Conservation (phyloP, 176 grass and related monocot species). For the Bolboschoenus planiculmis region DNA sequence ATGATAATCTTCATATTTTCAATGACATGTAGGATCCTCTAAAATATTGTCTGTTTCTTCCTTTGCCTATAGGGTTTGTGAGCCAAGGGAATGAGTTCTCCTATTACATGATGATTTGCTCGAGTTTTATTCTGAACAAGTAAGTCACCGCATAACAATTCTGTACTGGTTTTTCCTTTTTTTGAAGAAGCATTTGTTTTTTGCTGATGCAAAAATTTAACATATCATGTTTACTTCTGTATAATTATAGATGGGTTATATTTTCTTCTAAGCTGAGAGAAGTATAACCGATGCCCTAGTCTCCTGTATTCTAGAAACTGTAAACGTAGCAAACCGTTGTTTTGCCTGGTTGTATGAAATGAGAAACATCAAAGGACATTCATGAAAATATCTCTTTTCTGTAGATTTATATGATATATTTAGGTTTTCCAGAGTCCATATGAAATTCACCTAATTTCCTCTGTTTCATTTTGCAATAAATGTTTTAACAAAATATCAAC, state of each 20-base stretch:
- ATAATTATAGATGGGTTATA: not conserved
- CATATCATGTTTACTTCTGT: not conserved
- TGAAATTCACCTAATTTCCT: not conserved
- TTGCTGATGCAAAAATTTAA: not conserved
- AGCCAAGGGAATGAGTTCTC: slow-evolving; percentile 99
- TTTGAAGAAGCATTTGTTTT: not conserved
- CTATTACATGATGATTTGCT: slow-evolving; percentile 99
- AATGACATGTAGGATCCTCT: not conserved
- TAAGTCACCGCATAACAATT: slow-evolving; percentile 27
- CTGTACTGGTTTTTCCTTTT: not conserved
- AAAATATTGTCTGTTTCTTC: not conserved
- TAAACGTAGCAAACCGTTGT: not conserved
- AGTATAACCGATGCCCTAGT: not conserved
- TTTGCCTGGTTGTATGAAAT: not conserved
- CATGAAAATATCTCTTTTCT: slow-evolving; percentile 6
- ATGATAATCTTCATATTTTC: not conserved
- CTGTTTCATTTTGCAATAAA: not conserved
- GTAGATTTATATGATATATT: slow-evolving; percentile 5
- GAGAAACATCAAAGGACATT: not conserved
- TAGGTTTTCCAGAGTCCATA: not conserved
- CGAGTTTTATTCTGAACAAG: slow-evolving; percentile 96
- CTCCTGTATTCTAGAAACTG: not conserved
- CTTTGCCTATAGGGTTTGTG: slow-evolving; percentile 61
- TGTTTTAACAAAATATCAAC: not conserved
- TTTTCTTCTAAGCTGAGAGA: not conserved